Evolutionary conservation across 2,329 filamentous ascomycete genomes (phyloP).

Genomic region (Epichloe bromicola): DNA sequence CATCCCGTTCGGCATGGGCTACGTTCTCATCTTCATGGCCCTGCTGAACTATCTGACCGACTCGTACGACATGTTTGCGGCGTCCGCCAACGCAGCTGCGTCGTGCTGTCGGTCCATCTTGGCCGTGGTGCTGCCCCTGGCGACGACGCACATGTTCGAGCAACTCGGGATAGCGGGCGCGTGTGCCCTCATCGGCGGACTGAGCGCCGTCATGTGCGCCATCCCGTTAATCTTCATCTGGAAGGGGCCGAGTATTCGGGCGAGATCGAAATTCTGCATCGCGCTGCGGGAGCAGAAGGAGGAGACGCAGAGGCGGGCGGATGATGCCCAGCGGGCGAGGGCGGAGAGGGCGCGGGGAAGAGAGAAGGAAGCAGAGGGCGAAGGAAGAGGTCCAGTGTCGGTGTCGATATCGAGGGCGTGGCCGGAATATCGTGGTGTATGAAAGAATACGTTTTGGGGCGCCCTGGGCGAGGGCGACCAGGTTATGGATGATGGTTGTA

Average conservation of each 20-base stretch:
- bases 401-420: too few species aligned
- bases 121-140: slow-evolving; percentile 56
- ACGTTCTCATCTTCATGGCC: slow-evolving; percentile 50
- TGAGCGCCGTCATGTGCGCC: slow-evolving; percentile 36
- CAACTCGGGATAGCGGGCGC: slow-evolving; percentile 34
- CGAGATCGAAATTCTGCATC: slow-evolving; percentile 48
- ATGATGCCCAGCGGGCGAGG: slow-evolving; percentile 23
- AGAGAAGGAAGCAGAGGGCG: slow-evolving; percentile 11
- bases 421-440: too few species aligned
- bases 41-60: slow-evolving; percentile 54
- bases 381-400: neutral
- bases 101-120: slow-evolving; percentile 92
- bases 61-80: slow-evolving; percentile 52
- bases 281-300: slow-evolving; percentile 40
- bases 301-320: slow-evolving; percentile 28
- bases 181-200: slow-evolving; percentile 36
- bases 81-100: slow-evolving; percentile 67
- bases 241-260: slow-evolving; percentile 41
- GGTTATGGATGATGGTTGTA: too few species aligned
- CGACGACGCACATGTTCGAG: slow-evolving; percentile 36
- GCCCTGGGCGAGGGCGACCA: too few species aligned
- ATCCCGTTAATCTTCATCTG: slow-evolving; percentile 42
- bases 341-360: slow-evolving; percentile 11
- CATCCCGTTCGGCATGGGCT: slow-evolving; percentile 48
- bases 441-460: too few species aligned